phyloP scores from a whole-genome alignment of 106 monocot genomes.

The Acorus gramineus region DNA sequence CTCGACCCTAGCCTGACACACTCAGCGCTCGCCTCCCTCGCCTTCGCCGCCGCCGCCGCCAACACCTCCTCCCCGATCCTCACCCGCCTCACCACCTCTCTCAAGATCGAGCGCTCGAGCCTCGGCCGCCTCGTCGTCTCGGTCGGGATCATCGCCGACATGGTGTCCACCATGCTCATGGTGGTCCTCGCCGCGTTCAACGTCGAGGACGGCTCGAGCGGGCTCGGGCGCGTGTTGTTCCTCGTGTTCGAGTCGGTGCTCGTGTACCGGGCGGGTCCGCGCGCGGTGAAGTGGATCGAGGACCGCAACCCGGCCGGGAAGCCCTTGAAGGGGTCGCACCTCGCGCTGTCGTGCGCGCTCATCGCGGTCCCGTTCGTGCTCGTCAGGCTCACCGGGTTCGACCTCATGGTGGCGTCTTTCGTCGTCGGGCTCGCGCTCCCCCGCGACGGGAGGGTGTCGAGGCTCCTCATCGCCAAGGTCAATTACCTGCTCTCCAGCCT shows the following conservation, averaged over 20 bases:
- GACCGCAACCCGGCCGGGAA: too few species aligned
- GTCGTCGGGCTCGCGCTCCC: constrained; percentile 53
- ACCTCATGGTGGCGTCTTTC: constrained; percentile 40
- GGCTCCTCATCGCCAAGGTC: constrained; percentile 46
- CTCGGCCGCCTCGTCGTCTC: constrained; percentile 41
- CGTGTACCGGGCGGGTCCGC: not conserved
- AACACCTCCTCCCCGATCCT: constrained; percentile 49
- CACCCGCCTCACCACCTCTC: constrained; percentile 54
- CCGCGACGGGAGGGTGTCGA: constrained; percentile 45
- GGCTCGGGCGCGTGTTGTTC: too few species aligned
- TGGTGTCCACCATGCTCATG: constrained; percentile 30
- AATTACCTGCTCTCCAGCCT: constrained; percentile 42
- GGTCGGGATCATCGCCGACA: constrained; percentile 43
- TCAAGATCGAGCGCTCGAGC: constrained; percentile 62
- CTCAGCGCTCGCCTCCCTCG: constrained; percentile 11
- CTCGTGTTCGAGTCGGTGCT: constrained; percentile 2
- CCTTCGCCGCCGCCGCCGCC: constrained; percentile 10
- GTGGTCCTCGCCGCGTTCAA: constrained; percentile 10
- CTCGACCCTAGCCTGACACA: not conserved
- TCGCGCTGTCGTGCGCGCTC: constrained; percentile 10
- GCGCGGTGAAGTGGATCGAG: too few species aligned
- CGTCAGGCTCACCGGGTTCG: constrained; percentile 9
- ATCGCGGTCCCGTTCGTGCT: constrained; percentile 5
- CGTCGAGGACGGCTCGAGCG: too few species aligned
- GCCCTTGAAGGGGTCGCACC: constrained; percentile 40